Percentiles rank a stretch among this genome's conserved stretches.
Conservation (phyloP, 257 asterid species). For the Solanum virginianum region DNA sequence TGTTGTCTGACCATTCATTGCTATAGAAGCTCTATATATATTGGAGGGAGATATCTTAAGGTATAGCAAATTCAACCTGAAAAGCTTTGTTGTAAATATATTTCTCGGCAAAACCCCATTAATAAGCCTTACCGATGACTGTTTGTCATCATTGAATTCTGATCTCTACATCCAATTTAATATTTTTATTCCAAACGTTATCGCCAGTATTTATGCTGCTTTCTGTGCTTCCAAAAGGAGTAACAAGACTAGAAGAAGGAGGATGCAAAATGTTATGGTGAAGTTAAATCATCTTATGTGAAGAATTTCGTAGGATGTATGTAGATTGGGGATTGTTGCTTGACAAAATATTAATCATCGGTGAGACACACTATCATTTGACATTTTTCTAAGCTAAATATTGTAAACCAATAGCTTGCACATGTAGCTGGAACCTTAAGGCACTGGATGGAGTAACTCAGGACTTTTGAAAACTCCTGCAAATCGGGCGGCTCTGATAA, state of each 20-base stretch:
- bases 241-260: neutral
- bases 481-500: neutral
- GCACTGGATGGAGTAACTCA: neutral
- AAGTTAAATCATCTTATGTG: neutral
- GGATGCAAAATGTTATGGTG: neutral
- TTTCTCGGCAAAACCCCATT: neutral
- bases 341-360: neutral
- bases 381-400: neutral
- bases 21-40: conserved; percentile 52
- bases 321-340: neutral
- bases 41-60: conserved; percentile 98
- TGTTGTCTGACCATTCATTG: conserved; percentile 43
- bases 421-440: neutral
- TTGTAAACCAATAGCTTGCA: neutral
- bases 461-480: neutral
- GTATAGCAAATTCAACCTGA: conserved; percentile 19
- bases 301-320: neutral
- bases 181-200: neutral
- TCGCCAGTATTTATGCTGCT: neutral
- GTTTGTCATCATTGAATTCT: neutral
- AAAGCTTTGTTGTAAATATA: neutral
- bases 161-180: neutral
- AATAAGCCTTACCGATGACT: neutral
- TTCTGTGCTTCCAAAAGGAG: neutral
- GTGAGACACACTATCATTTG: neutral